These are phyloP conservation scores for Eutrema japonicum DNA, from an alignment of 345 rosid species.

Conservation along the genomic window DNA sequence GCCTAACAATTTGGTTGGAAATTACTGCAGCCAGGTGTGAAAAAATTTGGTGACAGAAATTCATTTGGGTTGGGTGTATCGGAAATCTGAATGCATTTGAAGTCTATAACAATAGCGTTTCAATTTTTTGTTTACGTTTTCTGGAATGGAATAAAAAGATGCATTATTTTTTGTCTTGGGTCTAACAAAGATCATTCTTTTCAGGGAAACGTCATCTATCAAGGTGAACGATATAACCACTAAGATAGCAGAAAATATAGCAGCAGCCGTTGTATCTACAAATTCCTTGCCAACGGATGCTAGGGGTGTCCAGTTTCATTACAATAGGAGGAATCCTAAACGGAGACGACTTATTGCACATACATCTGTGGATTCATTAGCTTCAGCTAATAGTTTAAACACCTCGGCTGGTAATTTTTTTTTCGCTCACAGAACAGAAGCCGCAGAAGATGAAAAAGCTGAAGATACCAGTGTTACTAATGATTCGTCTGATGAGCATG, in stretches of 20 bases:
- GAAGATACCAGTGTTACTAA: constrained; percentile 49
- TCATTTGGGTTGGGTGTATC: constrained; percentile 19
- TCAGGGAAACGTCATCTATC: constrained; percentile 95
- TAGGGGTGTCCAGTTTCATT: constrained; percentile 70
- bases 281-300: constrained; percentile 64
- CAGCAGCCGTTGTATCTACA: constrained; percentile 80
- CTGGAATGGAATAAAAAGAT: constrained; percentile 22
- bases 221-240: constrained; percentile 91
- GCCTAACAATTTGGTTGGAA: constrained; percentile 96
- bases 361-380: constrained; percentile 46
- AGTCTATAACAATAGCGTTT: constrained; percentile 15
- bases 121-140: constrained; percentile 3
- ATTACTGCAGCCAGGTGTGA: constrained; percentile 95
- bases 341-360: constrained; percentile 85
- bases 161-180: constrained; percentile 14
- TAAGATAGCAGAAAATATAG: constrained; percentile 81
- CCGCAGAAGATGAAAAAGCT: constrained; percentile 55
- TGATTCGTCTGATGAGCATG: constrained; percentile 67
- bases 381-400: constrained; percentile 50
- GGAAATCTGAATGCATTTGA: constrained; percentile 19
- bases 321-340: constrained; percentile 82
- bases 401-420: constrained; percentile 40
- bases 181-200: constrained; percentile 46
- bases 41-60: constrained; percentile 21
- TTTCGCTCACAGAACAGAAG: constrained; percentile 46